These are phyloP conservation scores for Corynespora cassiicola DNA, from an alignment of 2,329 filamentous ascomycete genomes.

Conservation along the genomic window DNA sequence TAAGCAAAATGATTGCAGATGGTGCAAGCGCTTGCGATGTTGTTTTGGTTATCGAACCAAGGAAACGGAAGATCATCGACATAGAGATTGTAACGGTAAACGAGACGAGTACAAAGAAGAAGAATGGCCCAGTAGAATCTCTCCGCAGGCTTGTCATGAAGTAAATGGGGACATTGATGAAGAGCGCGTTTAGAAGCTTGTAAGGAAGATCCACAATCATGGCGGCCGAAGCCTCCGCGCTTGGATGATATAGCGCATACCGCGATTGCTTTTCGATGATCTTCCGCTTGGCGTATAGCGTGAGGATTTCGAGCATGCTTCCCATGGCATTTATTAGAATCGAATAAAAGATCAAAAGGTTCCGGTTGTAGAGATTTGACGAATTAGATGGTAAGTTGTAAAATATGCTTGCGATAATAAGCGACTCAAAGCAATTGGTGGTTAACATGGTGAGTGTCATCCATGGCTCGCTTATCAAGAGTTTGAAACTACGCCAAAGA, in stretches of 20 bases:
- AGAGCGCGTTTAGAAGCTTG: conserved; percentile 70
- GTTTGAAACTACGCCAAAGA: conserved; percentile 9
- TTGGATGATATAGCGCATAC: conserved; percentile 85
- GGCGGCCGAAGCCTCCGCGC: conserved; percentile 77
- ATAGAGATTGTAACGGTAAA: conserved; percentile 1
- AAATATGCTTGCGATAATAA: conserved; percentile 65
- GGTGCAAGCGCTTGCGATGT: too few relatives aligned
- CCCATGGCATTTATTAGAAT: conserved; percentile 63
- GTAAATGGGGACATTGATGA: conserved; percentile 79
- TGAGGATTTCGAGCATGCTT: conserved; percentile 65
- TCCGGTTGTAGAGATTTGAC: conserved; percentile 57
- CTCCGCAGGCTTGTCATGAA: conserved; percentile 80
- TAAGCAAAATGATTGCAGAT: too few relatives aligned
- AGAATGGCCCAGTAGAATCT: conserved; percentile 74
- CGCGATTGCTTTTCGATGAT: conserved; percentile 86
- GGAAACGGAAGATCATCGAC: conserved; percentile 1
- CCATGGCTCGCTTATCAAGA: conserved; percentile 31
- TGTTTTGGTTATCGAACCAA: too few relatives aligned
- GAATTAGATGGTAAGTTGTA: conserved; percentile 57
- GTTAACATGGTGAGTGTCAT: conserved; percentile 68
- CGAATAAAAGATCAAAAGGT: conserved; percentile 63
- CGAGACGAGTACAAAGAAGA: conserved; percentile 73
- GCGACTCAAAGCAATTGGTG: conserved; percentile 71
- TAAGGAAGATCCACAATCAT: conserved; percentile 84
- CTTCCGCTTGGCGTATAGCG: conserved; percentile 76